These are phyloP conservation scores for Lathyrus tuberosus DNA, from an alignment of 306 rosid species.

Conservation along the genomic window DNA sequence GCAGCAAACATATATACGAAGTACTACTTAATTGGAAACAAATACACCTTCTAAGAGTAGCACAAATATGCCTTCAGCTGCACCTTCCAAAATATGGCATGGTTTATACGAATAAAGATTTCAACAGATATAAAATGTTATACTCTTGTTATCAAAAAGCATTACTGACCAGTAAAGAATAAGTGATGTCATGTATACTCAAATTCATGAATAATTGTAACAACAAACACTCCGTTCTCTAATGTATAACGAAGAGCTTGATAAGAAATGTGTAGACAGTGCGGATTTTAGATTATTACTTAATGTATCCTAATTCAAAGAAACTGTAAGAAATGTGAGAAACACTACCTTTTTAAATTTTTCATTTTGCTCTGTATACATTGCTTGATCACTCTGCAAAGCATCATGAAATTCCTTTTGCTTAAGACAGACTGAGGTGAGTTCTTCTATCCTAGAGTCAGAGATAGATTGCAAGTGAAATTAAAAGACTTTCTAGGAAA, in stretches of 20 bases:
- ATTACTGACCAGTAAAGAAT: constrained; percentile 17
- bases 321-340: constrained; percentile 21
- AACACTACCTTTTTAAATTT: constrained; percentile 65
- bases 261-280: constrained; percentile 19
- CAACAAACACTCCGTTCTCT: constrained; percentile 11
- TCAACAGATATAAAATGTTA: background rate
- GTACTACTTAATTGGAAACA: background rate
- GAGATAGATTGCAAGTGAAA: constrained; percentile 43
- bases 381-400: constrained; percentile 58
- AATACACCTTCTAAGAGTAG: constrained; percentile 21
- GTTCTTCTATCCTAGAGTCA: constrained; percentile 74
- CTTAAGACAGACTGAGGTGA: constrained; percentile 56
- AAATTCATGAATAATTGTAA: constrained; percentile 26
- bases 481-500: constrained; percentile 4
- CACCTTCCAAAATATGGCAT: constrained; percentile 24
- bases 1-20: constrained; percentile 1
- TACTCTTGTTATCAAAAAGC: constrained; percentile 14
- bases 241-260: constrained; percentile 22
- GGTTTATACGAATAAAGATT: constrained; percentile 25
- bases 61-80: constrained; percentile 16
- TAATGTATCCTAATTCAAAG: constrained; percentile 27
- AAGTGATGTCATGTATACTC: constrained; percentile 14
- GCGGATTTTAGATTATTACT: constrained; percentile 20
- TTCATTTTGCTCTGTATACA: constrained; percentile 60
- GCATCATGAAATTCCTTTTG: constrained; percentile 59